These are phyloP conservation scores for Alisma plantagoaquatica DNA, from an alignment of 106 monocot species.

Conservation along the genomic window DNA sequence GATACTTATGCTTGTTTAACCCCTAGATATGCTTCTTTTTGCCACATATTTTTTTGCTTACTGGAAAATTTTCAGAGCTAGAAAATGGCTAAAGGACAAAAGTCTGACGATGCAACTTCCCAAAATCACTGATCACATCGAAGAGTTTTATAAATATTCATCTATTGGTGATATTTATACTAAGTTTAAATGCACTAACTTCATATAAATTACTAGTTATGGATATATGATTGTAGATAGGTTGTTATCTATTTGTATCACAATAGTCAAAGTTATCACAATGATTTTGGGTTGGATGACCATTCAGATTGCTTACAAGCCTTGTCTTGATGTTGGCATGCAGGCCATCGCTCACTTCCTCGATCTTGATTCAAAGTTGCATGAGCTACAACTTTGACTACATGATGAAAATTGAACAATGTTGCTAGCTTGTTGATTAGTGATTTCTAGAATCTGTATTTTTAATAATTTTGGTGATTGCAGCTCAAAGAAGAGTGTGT, in stretches of 20 bases:
- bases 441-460: too few relatives aligned
- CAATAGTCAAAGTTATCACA: constrained; percentile 83
- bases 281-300: too few relatives aligned
- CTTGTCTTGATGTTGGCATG: too few relatives aligned
- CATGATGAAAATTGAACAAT: too few relatives aligned
- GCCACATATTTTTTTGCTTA: constrained; percentile 42
- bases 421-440: too few relatives aligned
- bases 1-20: too few relatives aligned
- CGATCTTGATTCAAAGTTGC: too few relatives aligned
- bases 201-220: not conserved
- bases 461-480: too few relatives aligned
- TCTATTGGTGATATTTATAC: constrained; percentile 52
- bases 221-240: constrained; percentile 33
- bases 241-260: constrained; percentile 78
- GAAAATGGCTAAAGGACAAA: constrained; percentile 59
- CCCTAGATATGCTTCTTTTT: too few relatives aligned
- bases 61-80: constrained; percentile 23
- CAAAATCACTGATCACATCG: constrained; percentile 56
- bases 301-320: too few relatives aligned
- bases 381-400: constrained; percentile 7
- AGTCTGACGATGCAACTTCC: constrained; percentile 66
- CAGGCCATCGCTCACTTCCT: too few relatives aligned
- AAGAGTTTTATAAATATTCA: constrained; percentile 91
- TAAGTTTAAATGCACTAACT: not conserved
- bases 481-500: not conserved